Evolutionary conservation across 768 basidiomycete species (phyloP).

Genomic region (Termitomyces sp.): DNA sequence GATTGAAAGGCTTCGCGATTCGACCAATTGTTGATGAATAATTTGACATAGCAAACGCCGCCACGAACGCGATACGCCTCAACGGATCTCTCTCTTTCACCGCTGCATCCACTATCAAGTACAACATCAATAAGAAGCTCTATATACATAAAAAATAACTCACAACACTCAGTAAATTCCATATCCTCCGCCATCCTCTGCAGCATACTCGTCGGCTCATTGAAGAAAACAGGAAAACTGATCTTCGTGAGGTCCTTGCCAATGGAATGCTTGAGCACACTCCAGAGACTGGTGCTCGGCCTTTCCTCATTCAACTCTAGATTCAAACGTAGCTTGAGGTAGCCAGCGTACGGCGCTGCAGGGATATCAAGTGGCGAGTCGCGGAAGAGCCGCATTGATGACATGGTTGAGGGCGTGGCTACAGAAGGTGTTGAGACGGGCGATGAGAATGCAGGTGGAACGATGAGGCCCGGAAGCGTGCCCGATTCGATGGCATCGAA

Average conservation of each 20-base stretch:
- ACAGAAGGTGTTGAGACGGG: not conserved
- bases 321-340: slow-evolving; percentile 50
- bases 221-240: slow-evolving; percentile 90
- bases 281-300: slow-evolving; percentile 89
- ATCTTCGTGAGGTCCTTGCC: slow-evolving; percentile 97
- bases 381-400: not conserved
- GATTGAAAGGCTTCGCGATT: slow-evolving; percentile 97
- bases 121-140: too few species aligned
- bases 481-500: slow-evolving; percentile 93
- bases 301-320: slow-evolving; percentile 73
- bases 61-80: slow-evolving; percentile 84
- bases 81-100: slow-evolving; percentile 70
- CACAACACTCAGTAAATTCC: slow-evolving; percentile 92
- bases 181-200: slow-evolving; percentile 98
- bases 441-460: slow-evolving; percentile 22
- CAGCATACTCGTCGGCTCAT: slow-evolving; percentile 94
- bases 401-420: not conserved
- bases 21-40: slow-evolving; percentile 95
- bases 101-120: slow-evolving; percentile 71
- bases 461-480: slow-evolving; percentile 67
- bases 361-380: not conserved
- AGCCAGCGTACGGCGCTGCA: slow-evolving; percentile 54
- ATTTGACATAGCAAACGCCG: slow-evolving; percentile 97
- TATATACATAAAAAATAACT: slow-evolving; percentile 24
- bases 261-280: slow-evolving; percentile 90